Base-by-base conservation (phyloP, 2,329 filamentous ascomycete species). In the Sphaerulina vaccinii region DNA sequence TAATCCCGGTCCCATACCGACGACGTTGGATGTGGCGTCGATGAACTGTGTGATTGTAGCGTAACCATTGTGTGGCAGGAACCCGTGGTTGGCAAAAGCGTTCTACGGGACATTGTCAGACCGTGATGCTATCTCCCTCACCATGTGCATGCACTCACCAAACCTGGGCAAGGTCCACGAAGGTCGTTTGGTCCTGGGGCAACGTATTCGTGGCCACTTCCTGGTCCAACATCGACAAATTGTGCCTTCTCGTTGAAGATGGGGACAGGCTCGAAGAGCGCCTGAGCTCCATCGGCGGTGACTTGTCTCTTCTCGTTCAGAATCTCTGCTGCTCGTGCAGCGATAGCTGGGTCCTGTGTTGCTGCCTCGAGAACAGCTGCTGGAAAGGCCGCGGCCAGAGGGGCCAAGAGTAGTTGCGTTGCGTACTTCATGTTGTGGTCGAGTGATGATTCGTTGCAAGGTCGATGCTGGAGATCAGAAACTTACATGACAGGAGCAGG, bases 1-100 rank as follows among this genome's bases (percentile, higher is more conserved):
- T 15, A 70, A 58, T 13, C 66, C 58, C 6, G 52, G 32, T 19
- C 65, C 66, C 67, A 70, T 71, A n/a, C 67, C 67, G 37, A 69
- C 66, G 15, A 67, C 65, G 13, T 47, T 41, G 7, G 21, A 56
- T 1, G 64, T 67, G 16, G 49, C 57, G 4, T 65, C 57, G 52
- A 66, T 60, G 58, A 63, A 67, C 16, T 68, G 58, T 1, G 45
- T 11, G 21, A 66, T 60, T 18, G 66, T 67, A 3, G 61, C 66
- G 19, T 66, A 64, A n/a, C 67, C 67, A 21, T 68, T 66, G 9
- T 29, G 35, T 33, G 45, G 39, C 5, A 42, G 21, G 50, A 66
- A 68, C 10, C 43, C 50, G 11, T 61, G 61, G 54, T 65, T 60
- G 27, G 59, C 57, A 27, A 60, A 62, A 7, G 68, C 64, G 53